Evolutionary conservation across 306 rosid species (phyloP).

Genomic region (Luffa acutangula): DNA sequence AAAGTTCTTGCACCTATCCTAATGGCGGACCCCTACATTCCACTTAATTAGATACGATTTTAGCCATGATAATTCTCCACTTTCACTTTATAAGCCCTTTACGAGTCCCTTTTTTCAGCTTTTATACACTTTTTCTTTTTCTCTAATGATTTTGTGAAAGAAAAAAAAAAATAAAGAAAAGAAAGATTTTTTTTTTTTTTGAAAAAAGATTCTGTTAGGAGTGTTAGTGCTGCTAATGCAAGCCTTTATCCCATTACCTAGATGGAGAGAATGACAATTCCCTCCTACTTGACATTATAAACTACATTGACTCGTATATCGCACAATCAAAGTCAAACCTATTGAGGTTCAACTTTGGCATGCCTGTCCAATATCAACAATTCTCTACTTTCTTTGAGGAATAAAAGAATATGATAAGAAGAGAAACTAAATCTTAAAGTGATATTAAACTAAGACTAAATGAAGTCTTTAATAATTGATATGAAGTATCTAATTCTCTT

Average conservation of each 20-base stretch:
- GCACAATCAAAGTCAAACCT: neutral
- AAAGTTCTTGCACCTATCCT: neutral
- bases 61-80: constrained; percentile 17
- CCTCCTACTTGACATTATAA: neutral
- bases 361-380: neutral
- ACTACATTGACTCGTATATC: neutral
- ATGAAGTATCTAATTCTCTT: neutral
- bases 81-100: constrained; percentile 17
- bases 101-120: neutral
- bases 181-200: no score
- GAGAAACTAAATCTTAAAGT: neutral
- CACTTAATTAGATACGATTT: constrained; percentile 26
- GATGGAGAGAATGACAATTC: neutral
- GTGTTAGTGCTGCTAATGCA: neutral
- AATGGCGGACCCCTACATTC: constrained; percentile 27
- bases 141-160: constrained; percentile 4
- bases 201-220: neutral
- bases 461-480: neutral
- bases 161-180: neutral
- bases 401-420: neutral
- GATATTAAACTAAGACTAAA: neutral
- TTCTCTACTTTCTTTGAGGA: neutral
- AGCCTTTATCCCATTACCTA: neutral
- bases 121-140: neutral
- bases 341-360: neutral